Percentiles rank a stretch among this genome's conserved stretches.
Evolutionary conservation across 768 basidiomycete species (phyloP).

Genomic region (Paxillus involutus): DNA sequence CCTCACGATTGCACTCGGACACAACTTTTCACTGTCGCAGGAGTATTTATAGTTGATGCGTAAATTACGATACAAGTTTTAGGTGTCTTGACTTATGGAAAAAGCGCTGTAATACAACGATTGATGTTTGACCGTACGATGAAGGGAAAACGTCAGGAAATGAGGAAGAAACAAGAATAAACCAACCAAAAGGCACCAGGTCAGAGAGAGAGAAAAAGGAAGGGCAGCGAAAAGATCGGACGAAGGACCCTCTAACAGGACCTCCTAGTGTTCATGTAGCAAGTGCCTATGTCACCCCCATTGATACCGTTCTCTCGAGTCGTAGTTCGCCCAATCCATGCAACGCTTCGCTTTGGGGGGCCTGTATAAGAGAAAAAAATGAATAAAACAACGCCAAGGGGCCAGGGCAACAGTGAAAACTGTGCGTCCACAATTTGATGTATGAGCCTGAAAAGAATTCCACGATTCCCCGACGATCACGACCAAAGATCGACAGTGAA

Average conservation of each 20-base stretch:
- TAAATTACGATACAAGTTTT: constrained; percentile 32
- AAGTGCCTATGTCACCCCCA: constrained; percentile 12
- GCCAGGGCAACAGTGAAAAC: constrained; percentile 15
- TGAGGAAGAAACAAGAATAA: constrained; percentile 7
- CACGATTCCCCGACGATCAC: constrained; percentile 5
- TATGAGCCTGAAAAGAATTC: constrained; percentile 2
- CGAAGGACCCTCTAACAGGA: neutral
- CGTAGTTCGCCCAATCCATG: constrained; percentile 17
- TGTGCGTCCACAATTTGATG: constrained; percentile 6
- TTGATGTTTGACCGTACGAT: constrained; percentile 1
- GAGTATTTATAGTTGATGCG: constrained; percentile 33
- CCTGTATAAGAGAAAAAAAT: constrained; percentile 30
- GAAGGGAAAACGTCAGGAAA: constrained; percentile 4
- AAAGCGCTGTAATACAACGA: constrained; percentile 20
- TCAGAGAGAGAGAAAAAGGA: neutral
- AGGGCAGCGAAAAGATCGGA: neutral
- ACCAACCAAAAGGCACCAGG: constrained; percentile 20
- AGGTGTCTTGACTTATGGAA: constrained; percentile 16
- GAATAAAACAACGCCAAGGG: constrained; percentile 30
- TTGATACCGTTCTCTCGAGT: constrained; percentile 10
- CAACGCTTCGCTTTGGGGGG: constrained; percentile 19
- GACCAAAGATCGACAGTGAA: neutral
- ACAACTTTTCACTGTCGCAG: constrained; percentile 3
- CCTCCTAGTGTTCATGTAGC: neutral
- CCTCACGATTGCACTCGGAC: neutral